Conservation (phyloP, 1,284 basidiomycete species). For the Heliocybe sulcata region DNA sequence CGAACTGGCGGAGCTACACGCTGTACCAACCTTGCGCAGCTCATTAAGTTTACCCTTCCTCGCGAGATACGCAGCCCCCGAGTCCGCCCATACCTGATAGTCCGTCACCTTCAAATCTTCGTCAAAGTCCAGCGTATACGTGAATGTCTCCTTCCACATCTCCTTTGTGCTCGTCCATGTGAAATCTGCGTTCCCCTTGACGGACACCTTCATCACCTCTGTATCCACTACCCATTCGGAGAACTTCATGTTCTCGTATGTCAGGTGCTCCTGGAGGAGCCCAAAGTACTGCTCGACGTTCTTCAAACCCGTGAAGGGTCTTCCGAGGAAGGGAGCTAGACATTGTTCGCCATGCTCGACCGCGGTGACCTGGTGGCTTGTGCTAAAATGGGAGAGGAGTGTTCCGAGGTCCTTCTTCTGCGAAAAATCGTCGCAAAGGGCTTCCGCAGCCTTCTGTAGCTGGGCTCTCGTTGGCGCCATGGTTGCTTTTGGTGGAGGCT, state of each 20-base stretch:
- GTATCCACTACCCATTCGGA: slow-evolving; percentile 33
- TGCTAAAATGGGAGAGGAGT: slow-evolving; percentile 46
- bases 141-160: slow-evolving; percentile 58
- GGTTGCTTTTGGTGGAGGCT: no score
- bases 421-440: slow-evolving; percentile 49
- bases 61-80: slow-evolving; percentile 56
- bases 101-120: slow-evolving; percentile 41
- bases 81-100: slow-evolving; percentile 66
- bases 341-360: slow-evolving; percentile 49
- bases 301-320: slow-evolving; percentile 33
- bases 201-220: slow-evolving; percentile 39
- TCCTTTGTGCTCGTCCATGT: slow-evolving; percentile 45
- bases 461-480: slow-evolving; percentile 15
- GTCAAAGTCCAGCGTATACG: slow-evolving; percentile 56
- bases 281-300: slow-evolving; percentile 44
- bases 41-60: slow-evolving; percentile 36
- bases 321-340: slow-evolving; percentile 52
- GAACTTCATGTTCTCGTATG: slow-evolving; percentile 34
- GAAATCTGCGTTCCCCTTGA: slow-evolving; percentile 48
- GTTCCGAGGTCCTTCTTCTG: slow-evolving; percentile 29
- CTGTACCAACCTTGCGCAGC: not conserved
- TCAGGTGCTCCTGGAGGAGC: slow-evolving; percentile 34
- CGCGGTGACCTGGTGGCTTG: slow-evolving; percentile 32
- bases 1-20: not conserved
- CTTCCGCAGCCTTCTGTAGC: slow-evolving; percentile 36